Conservation (phyloP, 257 asterid species). For the Mentha longifolia region DNA sequence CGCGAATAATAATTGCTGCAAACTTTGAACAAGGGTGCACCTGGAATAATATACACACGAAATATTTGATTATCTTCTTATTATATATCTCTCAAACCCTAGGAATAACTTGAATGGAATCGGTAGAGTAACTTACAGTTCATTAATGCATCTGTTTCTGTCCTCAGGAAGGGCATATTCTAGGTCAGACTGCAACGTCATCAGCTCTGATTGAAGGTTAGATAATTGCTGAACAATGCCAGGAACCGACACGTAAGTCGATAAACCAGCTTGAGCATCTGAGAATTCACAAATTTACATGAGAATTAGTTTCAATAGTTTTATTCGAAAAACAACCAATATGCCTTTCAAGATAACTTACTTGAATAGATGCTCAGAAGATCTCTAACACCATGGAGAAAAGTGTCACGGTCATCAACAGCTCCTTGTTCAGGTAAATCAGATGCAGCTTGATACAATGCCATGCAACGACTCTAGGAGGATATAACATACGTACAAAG, state of each 20-base stretch:
- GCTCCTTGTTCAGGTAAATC: constrained; percentile 98
- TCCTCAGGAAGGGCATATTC: constrained; percentile 96
- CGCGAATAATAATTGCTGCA: constrained; percentile 94
- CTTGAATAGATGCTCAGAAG: constrained; percentile 96
- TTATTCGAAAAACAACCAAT: constrained; percentile 23
- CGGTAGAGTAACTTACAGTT: constrained; percentile 63
- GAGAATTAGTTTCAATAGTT: background rate
- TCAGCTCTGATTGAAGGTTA: constrained; percentile 83
- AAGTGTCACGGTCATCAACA: constrained; percentile 94
- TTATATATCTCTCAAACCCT: background rate
- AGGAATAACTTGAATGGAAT: constrained; percentile 6
- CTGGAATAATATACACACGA: constrained; percentile 47
- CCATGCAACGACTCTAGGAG: constrained; percentile 72
- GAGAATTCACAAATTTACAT: constrained; percentile 27
- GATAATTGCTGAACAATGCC: constrained; percentile 94
- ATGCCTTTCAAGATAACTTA: constrained; percentile 41
- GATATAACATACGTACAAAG: constrained; percentile 29
- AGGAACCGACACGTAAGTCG: constrained; percentile 93
- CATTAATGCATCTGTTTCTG: constrained; percentile 89
- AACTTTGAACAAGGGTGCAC: constrained; percentile 90
- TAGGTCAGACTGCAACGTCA: constrained; percentile 86
- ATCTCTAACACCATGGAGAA: constrained; percentile 95
- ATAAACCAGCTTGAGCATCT: constrained; percentile 93
- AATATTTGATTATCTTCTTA: constrained; percentile 19
- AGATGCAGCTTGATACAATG: constrained; percentile 87